Base-by-base conservation (phyloP, 2,329 filamentous ascomycete genomes). In the Phyllosticta ampelicida region DNA sequence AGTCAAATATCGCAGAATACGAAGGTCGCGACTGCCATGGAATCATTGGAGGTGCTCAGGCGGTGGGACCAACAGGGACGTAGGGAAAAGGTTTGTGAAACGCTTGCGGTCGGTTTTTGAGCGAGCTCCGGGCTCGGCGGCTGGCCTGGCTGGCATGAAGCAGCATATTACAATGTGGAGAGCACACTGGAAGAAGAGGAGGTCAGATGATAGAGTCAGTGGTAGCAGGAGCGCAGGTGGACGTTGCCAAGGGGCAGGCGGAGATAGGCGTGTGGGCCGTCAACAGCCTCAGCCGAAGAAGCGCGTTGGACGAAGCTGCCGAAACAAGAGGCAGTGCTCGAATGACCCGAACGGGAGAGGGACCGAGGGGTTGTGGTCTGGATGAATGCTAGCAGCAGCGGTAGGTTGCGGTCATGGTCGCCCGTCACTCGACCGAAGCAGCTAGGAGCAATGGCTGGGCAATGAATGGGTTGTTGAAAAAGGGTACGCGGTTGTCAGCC, bases 391-490 rank as follows among this genome's bases (percentile, higher is more conserved):
- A n/a, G n/a, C n/a, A n/a, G n/a, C n/a, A n/a, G n/a, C n/a, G n/a
- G n/a, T 26, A 26, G 13, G 13, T n/a, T 8, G 30, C 13, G 11
- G 30, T 44, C 16, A 16, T n/a, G 13, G 11, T 44, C 36, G n/a
- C 36, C 55, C 36, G n/a, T 52, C 55, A 57, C 53, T 57, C 55
- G 53, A 53, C 51, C 53, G 55, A 53, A 53, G 51, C 55, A 48
- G 50, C 55, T 57, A 36, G 29, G 30, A 30, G 44, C 13, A 48
- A n/a, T 4, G 19, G 13, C n/a, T n/a, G n/a, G n/a, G n/a, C n/a
- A n/a, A n/a, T n/a, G n/a, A n/a, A 21, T 10, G 9, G 20, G 18
- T 19, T 23, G 13, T 20, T 20, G 23, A 6, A 3, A 16, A 13
- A 8, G 16, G 51, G 21, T 10, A 16, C 18, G 23, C 13, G 28